Conservation (phyloP, 805 yeast species). For the Metschnikowia bowlesiae region DNA sequence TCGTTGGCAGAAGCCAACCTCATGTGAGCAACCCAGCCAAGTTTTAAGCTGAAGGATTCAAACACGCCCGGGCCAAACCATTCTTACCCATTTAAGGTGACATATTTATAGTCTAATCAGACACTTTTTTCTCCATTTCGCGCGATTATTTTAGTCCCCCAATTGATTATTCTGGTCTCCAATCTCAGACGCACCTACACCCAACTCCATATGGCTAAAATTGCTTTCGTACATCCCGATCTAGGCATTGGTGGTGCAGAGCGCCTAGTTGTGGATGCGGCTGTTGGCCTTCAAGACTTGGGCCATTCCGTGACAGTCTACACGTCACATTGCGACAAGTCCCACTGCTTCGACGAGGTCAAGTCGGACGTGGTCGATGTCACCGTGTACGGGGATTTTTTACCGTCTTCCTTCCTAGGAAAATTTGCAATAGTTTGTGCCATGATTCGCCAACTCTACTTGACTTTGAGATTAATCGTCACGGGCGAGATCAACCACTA, state of each 20-base stretch:
- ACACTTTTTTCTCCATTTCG: neutral
- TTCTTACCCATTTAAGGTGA: neutral
- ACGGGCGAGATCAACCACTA: conserved; percentile 45
- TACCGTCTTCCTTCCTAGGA: conserved; percentile 69
- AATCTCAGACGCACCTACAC: neutral
- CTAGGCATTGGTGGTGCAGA: conserved; percentile 98
- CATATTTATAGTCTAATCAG: neutral
- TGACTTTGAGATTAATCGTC: conserved; percentile 45
- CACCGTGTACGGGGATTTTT: conserved; percentile 72
- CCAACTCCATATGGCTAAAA: conserved; percentile 24
- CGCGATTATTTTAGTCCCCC: neutral
- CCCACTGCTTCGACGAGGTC: conserved; percentile 91
- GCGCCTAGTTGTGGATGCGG: conserved; percentile 93
- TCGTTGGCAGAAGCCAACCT: conserved; percentile 3
- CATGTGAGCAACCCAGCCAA: neutral
- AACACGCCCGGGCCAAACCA: neutral
- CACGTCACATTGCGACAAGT: conserved; percentile 86
- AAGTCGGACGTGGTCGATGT: conserved; percentile 55
- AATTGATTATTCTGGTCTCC: neutral
- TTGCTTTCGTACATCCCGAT: conserved; percentile 94
- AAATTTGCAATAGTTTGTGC: conserved; percentile 79
- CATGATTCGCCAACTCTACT: conserved; percentile 71
- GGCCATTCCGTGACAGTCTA: conserved; percentile 58
- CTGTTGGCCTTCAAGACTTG: conserved; percentile 70
- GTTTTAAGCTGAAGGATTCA: neutral